Evolutionary conservation across 75 land plant species (phyloP).

Genomic region (Larix kaempferi): DNA sequence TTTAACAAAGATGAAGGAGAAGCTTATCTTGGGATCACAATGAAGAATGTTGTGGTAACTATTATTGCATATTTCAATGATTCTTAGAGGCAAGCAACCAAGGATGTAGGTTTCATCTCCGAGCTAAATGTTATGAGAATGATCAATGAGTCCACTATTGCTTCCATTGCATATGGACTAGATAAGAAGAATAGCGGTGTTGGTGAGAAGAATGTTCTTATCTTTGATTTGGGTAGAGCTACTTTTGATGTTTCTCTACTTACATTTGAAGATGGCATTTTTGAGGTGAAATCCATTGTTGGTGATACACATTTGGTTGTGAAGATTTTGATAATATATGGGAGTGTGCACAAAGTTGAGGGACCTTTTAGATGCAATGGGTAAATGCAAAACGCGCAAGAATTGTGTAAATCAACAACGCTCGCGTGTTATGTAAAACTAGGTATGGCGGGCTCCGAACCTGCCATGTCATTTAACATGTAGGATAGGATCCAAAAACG

Average conservation of each 20-base stretch:
- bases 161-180: conserved; percentile 57
- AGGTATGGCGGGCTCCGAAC: too few relatives aligned
- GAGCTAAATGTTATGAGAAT: conserved; percentile 43
- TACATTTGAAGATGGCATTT: neutral
- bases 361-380: too few relatives aligned
- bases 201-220: conserved; percentile 52
- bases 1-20: conserved; percentile 48
- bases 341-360: too few relatives aligned
- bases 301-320: conserved; percentile 44
- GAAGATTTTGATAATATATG: conserved; percentile 18
- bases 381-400: too few relatives aligned
- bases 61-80: conserved; percentile 56
- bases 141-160: conserved; percentile 53
- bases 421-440: too few relatives aligned
- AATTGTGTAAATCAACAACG: too few relatives aligned
- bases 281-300: conserved; percentile 42
- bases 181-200: conserved; percentile 37
- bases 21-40: conserved; percentile 27
- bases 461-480: too few relatives aligned
- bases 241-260: conserved; percentile 47
- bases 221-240: conserved; percentile 37
- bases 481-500: too few relatives aligned
- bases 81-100: conserved; percentile 50
- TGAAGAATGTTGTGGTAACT: conserved; percentile 44
- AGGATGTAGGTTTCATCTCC: conserved; percentile 44